Percentiles rank a stretch among this genome's conserved stretches.
These are phyloP conservation scores for Saccharomyces pastorianus DNA, from an alignment of 1,139 yeast species.

Conservation along the genomic window DNA sequence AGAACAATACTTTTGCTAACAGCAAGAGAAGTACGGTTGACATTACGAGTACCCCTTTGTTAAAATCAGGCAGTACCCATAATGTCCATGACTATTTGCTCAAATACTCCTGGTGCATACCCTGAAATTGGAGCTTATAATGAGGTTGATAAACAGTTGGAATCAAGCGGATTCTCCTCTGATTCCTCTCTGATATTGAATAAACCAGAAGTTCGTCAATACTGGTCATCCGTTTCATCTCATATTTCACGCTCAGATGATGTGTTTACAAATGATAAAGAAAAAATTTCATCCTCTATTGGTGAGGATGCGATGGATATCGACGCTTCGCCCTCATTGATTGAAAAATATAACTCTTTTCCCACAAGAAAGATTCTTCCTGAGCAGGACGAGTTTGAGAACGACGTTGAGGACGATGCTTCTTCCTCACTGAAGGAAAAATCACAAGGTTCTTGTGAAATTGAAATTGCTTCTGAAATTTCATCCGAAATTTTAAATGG, in stretches of 20 bases:
- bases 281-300: not conserved
- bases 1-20: not conserved
- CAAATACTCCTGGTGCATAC: not conserved
- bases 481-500: not conserved
- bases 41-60: not conserved
- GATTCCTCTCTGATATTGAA: not conserved
- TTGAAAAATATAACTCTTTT: not conserved
- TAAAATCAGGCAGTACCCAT: not conserved
- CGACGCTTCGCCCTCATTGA: not conserved
- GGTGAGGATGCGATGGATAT: not conserved
- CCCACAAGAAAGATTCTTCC: not conserved
- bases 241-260: not conserved
- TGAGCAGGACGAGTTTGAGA: not conserved
- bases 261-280: not conserved
- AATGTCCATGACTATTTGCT: not conserved
- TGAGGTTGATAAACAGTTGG: not conserved
- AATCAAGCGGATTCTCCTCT: not conserved
- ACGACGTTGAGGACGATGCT: not conserved
- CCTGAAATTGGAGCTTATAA: not conserved
- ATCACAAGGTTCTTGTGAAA: not conserved
- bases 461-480: not conserved
- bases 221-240: not conserved
- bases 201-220: not conserved
- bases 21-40: not conserved
- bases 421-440: not conserved